phyloP scores from a whole-genome alignment of 2,329 filamentous ascomycete genomes.

The Daldinia eschscholtzii region DNA sequence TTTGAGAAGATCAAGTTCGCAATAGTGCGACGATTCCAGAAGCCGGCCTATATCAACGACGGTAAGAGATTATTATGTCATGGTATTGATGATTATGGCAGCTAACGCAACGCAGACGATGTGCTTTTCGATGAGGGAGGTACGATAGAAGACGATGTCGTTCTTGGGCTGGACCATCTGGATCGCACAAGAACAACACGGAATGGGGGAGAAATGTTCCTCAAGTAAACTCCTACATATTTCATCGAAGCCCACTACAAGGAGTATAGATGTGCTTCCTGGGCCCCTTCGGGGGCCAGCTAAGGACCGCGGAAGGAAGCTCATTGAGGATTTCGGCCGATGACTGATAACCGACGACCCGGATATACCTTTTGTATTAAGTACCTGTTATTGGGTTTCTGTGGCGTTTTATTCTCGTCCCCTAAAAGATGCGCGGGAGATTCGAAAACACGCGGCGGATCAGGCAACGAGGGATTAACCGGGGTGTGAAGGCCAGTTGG shows the following conservation, averaged over 20 bases:
- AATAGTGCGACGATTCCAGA: slow-evolving; percentile 76
- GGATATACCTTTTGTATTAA: slow-evolving; percentile 41
- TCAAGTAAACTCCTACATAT: slow-evolving; percentile 52
- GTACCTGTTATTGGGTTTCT: slow-evolving; percentile 36
- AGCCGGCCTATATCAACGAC: slow-evolving; percentile 86
- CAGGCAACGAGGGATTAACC: slow-evolving; percentile 20
- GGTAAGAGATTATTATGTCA: slow-evolving; percentile 67
- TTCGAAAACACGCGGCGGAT: slow-evolving; percentile 16
- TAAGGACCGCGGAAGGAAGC: slow-evolving; percentile 10
- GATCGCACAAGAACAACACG: slow-evolving; percentile 70
- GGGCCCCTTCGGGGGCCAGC: neutral
- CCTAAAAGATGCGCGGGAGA: slow-evolving; percentile 21
- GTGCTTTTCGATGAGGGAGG: slow-evolving; percentile 65
- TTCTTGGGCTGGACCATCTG: slow-evolving; percentile 74
- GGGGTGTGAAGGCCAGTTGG: slow-evolving; percentile 10
- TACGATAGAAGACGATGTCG: slow-evolving; percentile 68
- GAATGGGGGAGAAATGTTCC: slow-evolving; percentile 74
- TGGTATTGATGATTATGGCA: neutral
- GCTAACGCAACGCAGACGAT: slow-evolving; percentile 63
- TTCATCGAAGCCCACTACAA: slow-evolving; percentile 12
- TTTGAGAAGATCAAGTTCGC: slow-evolving; percentile 99
- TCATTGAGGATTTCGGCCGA: slow-evolving; percentile 16
- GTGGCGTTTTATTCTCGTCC: slow-evolving; percentile 26
- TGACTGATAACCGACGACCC: slow-evolving; percentile 19
- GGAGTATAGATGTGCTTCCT: slow-evolving; percentile 10